Percentiles rank a stretch among this genome's conserved stretches.
phyloP scores from a whole-genome alignment of 805 yeast genomes.

The Cyberlindnera americana region DNA sequence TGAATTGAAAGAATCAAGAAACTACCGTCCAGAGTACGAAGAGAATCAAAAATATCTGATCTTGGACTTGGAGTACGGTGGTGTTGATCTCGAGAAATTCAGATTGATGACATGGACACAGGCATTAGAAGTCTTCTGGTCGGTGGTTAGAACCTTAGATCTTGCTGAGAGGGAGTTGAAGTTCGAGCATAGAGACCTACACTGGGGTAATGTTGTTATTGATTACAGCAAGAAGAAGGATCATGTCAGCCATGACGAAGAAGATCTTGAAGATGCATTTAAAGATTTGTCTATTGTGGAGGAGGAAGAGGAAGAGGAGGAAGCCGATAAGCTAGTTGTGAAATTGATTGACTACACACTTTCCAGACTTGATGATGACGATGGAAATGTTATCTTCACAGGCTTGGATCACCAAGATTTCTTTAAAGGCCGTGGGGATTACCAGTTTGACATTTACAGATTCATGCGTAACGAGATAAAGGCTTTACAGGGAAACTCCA shows the following conservation, averaged over 20 bases:
- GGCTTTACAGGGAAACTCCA: constrained; percentile 8
- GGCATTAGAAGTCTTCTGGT: constrained; percentile 48
- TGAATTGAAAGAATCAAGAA: constrained; percentile 29
- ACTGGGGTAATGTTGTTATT: constrained; percentile 60
- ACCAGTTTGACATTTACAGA: constrained; percentile 59
- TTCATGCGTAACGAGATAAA: constrained; percentile 42
- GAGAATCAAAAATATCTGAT: constrained; percentile 33
- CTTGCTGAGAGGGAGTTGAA: constrained; percentile 47
- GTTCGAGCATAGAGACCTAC: constrained; percentile 72
- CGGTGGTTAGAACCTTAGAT: constrained; percentile 44
- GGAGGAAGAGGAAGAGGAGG: constrained; percentile 13
- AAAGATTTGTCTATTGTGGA: constrained; percentile 22
- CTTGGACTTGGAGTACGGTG: constrained; percentile 38
- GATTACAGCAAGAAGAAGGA: constrained; percentile 25
- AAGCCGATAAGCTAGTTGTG: constrained; percentile 28
- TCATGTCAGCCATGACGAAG: constrained; percentile 1
- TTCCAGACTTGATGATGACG: constrained; percentile 42
- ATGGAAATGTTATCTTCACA: constrained; percentile 38
- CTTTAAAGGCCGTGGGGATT: constrained; percentile 57
- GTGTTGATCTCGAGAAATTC: constrained; percentile 42
- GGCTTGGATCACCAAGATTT: constrained; percentile 64
- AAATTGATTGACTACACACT: constrained; percentile 57
- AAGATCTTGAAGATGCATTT: constrained; percentile 20
- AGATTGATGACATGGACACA: constrained; percentile 37
- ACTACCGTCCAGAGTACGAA: constrained; percentile 37